Evolutionary conservation across 768 basidiomycete genomes (phyloP), one percentile per base, ranked within the genome.

Genomic region (Leccinum broughii): DNA sequence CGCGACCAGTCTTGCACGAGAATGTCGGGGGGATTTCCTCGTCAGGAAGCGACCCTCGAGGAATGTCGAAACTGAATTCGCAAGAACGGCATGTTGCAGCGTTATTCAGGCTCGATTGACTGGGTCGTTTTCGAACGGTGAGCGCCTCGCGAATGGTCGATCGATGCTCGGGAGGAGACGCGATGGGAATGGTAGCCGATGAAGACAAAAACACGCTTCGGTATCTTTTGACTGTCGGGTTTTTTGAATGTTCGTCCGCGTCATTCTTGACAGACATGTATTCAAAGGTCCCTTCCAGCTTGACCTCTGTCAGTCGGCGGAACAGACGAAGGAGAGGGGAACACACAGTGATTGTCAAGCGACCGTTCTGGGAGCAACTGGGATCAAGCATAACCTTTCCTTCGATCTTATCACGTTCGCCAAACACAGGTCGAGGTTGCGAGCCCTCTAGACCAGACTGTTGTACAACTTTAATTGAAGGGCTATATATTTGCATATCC

Each of bases 1-100:
- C 65, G 8, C 72, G 65, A 15, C 77, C 70, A 9, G 71, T 73
- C 8, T 77, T 70, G 7, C 77, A 73, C 32, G 76, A 77, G 66
- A 87, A 87, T 0, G 85, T 84, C 0, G 85, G 76, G 0, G 89
- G 89, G 51, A 90, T 72, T 63, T 86, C 85, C 65, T 87, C 85
- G 0, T 83, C 83, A 0, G 73, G 66, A 51, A 79, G 72, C 32
- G 70, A 73, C 57, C 81, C 78, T 30, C 76, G 78, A 34, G 86
- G 86, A 35, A 88, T 76, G 8, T 82, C 77, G 65, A 89, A 86
- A 8, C 75, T 71, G 64, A 89, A 90, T 50, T 78, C 71, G 57
- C 70, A 75, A 51, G 78, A 71, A 26, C 70, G 65, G 22, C 69
- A 44, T 4, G 44, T 55, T 8, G 68, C 64, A 46, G 72, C 62